Evolutionary conservation across 352 stramenopile species (phyloP).

Genomic region (Globisporangium nodosum): DNA sequence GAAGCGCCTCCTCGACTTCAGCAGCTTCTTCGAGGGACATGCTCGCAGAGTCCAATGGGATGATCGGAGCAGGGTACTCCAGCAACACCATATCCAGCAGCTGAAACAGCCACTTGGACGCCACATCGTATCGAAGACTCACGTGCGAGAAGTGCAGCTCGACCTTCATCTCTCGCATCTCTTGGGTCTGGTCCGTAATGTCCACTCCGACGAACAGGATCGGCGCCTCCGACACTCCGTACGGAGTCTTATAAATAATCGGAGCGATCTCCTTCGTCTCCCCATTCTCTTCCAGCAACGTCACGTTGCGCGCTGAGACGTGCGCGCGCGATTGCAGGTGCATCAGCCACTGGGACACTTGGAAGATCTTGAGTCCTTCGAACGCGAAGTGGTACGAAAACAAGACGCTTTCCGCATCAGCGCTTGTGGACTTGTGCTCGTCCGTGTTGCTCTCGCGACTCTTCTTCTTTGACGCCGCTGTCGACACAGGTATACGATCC

Average conservation of each 20-base stretch:
- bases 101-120: conserved; percentile 77
- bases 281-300: conserved; percentile 66
- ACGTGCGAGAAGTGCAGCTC: conserved; percentile 83
- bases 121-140: conserved; percentile 76
- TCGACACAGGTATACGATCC: conserved; percentile 29
- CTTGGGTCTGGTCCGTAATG: conserved; percentile 75
- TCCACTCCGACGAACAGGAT: conserved; percentile 79
- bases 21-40: conserved; percentile 51
- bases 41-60: conserved; percentile 71
- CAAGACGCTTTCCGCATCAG: conserved; percentile 12
- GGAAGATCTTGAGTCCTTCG: conserved; percentile 73
- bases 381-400: conserved; percentile 76
- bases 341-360: conserved; percentile 85
- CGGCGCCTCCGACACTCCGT: conserved; percentile 64
- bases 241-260: conserved; percentile 80
- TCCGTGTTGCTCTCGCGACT: conserved; percentile 5
- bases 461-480: not conserved
- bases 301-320: conserved; percentile 61
- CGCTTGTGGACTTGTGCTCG: not conserved
- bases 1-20: conserved; percentile 32
- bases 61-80: conserved; percentile 79
- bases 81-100: conserved; percentile 72
- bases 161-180: conserved; percentile 86
- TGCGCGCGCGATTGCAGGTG: conserved; percentile 76
- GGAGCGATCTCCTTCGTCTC: conserved; percentile 35